Conservation (phyloP, 192 early-diverging fungal species). For the Geranomyces michiganensis region DNA sequence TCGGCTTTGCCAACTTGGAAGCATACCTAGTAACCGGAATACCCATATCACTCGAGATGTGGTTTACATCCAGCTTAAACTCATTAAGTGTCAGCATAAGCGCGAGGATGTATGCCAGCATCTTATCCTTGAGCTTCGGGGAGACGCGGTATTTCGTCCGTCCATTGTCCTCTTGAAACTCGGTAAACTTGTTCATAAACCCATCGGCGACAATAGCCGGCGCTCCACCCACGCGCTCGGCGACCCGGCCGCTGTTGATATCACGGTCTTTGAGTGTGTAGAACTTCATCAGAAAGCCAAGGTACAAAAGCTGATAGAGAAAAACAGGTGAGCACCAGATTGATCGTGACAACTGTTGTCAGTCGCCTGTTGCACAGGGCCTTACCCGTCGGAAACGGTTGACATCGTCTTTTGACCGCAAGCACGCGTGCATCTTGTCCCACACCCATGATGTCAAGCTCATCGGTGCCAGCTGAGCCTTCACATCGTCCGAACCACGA, state of each 20-base stretch:
- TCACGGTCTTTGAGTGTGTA: conserved; percentile 46
- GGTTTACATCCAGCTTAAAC: conserved; percentile 65
- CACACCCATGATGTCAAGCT: conserved; percentile 38
- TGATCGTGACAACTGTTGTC: too few species aligned
- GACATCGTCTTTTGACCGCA: conserved; percentile 37
- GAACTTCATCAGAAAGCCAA: conserved; percentile 78
- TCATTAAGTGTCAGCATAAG: conserved; percentile 73
- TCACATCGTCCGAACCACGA: conserved; percentile 35
- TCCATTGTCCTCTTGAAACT: conserved; percentile 54
- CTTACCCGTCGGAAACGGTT: conserved; percentile 34
- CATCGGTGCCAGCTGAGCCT: conserved; percentile 33
- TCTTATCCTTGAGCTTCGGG: conserved; percentile 68
- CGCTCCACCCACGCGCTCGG: conserved; percentile 49
- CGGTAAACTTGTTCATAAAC: conserved; percentile 69
- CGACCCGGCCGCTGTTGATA: conserved; percentile 52
- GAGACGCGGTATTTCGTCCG: conserved; percentile 37
- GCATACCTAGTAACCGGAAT: conserved; percentile 31
- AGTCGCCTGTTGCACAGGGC: background rate
- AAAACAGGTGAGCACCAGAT: too few species aligned
- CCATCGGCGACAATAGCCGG: conserved; percentile 61
- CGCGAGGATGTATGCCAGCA: conserved; percentile 76
- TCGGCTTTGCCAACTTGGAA: background rate
- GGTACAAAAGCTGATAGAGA: conserved; percentile 62
- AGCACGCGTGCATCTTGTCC: conserved; percentile 21
- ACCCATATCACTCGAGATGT: conserved; percentile 66